A percentile compares a stretch with the other conserved stretches of the same genome.
Conservation (phyloP, 352 stramenopile genomes). For the Stramenopiles sp. region DNA sequence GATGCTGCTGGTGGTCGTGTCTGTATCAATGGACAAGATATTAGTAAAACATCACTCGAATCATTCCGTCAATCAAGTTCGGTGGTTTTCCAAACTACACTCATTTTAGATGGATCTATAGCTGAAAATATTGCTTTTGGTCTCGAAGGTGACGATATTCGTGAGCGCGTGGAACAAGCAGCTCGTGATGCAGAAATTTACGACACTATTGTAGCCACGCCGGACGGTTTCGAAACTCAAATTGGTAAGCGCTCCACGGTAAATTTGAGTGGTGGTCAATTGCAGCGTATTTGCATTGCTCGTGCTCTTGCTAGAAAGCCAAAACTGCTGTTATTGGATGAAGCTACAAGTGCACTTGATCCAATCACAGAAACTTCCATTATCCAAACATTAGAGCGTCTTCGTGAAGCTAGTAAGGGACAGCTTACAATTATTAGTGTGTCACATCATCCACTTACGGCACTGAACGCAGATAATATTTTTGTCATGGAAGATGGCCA, state of each 20-base stretch:
- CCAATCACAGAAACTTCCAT: conserved; percentile 35
- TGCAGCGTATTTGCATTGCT: conserved; percentile 64
- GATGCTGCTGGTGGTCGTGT: conserved; percentile 31
- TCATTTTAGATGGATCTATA: conserved; percentile 78
- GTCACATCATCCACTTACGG: no score
- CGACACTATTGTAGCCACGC: conserved; percentile 39
- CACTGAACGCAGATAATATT: no score
- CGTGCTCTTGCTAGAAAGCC: conserved; percentile 61
- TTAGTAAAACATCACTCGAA: conserved; percentile 35
- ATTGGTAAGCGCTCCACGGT: conserved; percentile 53
- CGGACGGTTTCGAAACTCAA: conserved; percentile 49
- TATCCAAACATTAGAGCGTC: conserved; percentile 27
- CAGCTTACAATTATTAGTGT: no score
- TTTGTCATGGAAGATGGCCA: no score
- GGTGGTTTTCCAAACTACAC: conserved; percentile 75
- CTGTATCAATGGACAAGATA: conserved; percentile 41
- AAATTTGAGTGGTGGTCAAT: conserved; percentile 49
- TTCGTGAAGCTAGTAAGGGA: no score
- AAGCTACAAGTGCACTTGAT: conserved; percentile 31
- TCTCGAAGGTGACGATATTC: conserved; percentile 33
- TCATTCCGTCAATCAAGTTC: conserved; percentile 41
- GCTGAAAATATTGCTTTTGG: conserved; percentile 75
- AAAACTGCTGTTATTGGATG: conserved; percentile 26
- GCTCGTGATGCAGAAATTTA: conserved; percentile 51
- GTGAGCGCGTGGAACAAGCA: conserved; percentile 39